A percentile compares a stretch with the other conserved stretches of the same genome.
Conservation (phyloP, 139 green algal species). For the Raphidocelis subcapitata region DNA sequence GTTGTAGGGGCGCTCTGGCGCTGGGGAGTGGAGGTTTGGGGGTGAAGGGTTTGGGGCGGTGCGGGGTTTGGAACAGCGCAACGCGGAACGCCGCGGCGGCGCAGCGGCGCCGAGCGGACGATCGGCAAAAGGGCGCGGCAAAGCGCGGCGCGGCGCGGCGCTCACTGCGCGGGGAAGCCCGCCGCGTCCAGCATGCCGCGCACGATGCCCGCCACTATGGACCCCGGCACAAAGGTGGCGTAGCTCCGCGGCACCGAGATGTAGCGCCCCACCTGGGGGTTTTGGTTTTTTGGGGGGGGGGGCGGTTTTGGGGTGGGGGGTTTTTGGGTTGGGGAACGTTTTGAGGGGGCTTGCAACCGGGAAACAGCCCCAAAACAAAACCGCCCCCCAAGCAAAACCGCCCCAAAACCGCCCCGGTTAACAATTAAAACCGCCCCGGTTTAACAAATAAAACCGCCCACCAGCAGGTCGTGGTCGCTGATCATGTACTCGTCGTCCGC, state of each 20-base stretch:
- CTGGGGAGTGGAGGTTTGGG: too few species aligned
- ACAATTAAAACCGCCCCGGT: too few species aligned
- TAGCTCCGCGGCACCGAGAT: slow-evolving; percentile 93
- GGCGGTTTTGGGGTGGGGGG: too few species aligned
- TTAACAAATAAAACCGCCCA: slow-evolving; percentile 51
- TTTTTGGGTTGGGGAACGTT: too few species aligned
- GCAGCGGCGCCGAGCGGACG: not conserved
- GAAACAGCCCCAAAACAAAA: too few species aligned
- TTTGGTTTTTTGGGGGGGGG: too few species aligned
- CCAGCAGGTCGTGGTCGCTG: slow-evolving; percentile 85
- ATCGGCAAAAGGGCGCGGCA: not conserved
- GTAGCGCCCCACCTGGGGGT: slow-evolving; percentile 44
- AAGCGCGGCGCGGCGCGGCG: not conserved
- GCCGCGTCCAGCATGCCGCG: slow-evolving; percentile 85
- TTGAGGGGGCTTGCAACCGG: too few species aligned
- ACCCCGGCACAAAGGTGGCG: slow-evolving; percentile 84
- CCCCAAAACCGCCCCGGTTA: too few species aligned
- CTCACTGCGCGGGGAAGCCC: slow-evolving; percentile 83
- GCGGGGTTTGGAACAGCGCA: too few species aligned
- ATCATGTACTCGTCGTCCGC: slow-evolving; percentile 98
- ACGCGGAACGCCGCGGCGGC: not conserved
- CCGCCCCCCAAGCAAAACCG: too few species aligned
- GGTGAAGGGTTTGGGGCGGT: too few species aligned
- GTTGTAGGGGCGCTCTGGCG: too few species aligned
- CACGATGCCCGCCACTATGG: slow-evolving; percentile 92